These are phyloP conservation scores for Aquilaria malaccensis DNA, from an alignment of 345 rosid species.

Conservation along the genomic window DNA sequence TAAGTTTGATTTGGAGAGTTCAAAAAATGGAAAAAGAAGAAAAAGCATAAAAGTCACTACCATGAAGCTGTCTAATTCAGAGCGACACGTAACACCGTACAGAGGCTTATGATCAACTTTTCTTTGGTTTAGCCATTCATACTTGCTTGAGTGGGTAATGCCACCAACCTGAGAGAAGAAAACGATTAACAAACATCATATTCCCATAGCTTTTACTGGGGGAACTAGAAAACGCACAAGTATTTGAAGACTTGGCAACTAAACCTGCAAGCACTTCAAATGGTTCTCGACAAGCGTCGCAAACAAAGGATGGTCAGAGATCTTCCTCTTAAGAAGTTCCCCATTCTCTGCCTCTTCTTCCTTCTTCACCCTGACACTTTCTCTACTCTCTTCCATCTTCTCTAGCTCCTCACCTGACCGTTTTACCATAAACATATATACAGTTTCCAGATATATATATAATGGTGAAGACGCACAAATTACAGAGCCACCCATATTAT, in stretches of 20 bases:
- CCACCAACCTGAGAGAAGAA: constrained; percentile 19
- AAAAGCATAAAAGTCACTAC: constrained; percentile 12
- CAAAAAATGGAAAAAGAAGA: not conserved
- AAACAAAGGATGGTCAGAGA: constrained; percentile 46
- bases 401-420: constrained; percentile 2
- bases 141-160: constrained; percentile 7
- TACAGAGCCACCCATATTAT: constrained; percentile 11
- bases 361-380: constrained; percentile 5
- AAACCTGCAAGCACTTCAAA: constrained; percentile 48
- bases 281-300: constrained; percentile 36
- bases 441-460: not conserved
- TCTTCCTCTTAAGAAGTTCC: constrained; percentile 37
- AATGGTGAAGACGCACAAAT: not conserved
- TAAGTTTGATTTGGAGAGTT: not conserved
- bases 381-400: not conserved
- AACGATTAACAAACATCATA: not conserved
- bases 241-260: constrained; percentile 1
- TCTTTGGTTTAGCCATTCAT: constrained; percentile 1
- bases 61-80: constrained; percentile 47
- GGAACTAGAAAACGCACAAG: not conserved
- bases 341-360: constrained; percentile 8
- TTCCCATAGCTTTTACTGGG: not conserved
- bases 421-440: constrained; percentile 9
- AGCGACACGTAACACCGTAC: constrained; percentile 17
- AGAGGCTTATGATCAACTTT: constrained; percentile 7